Evolutionary conservation across 441 rosid genomes (phyloP), one percentile per base, ranked within the genome.

Genomic region (Adansonia madagascariensis): DNA sequence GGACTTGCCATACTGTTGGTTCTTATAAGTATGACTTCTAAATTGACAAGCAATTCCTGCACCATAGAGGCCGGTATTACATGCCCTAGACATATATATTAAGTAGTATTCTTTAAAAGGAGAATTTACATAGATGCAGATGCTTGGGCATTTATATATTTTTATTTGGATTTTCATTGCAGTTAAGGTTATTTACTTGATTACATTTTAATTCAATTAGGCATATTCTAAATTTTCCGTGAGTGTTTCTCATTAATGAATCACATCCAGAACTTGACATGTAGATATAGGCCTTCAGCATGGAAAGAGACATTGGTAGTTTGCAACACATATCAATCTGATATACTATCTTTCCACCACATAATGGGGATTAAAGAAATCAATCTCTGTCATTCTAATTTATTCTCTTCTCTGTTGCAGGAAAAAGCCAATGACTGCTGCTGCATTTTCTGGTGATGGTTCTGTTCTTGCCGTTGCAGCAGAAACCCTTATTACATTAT

Each of bases 381-480:
- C 22, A 22, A 14, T 22, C 62, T 52, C n/a, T 64, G n/a, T 74
- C 9, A 53, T 76, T 52, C 60, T 43, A 65, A 79, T 63, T 59
- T 12, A 46, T 78, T 74, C 20, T 73, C 53, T 80, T 59, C 70
- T 52, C 59, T 49, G 59, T 83, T 82, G 80, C 89, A 97, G 99
- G 77, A 97, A 88, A 82, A 93, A 81, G 84, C 94, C 95, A 31
- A 88, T 93, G 97, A 93, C 97, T 17, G 98, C 98, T 76, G 98
- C 97, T 78, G 80, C 97, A 50, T 97, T 97, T 87, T 97, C 99
- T 80, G 82, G 88, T 1, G 99, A 97, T 84, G 99, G 99, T 85
- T 88, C 98, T 75, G 95, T 97, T 80, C 93, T 97, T 11, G 98
- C 98, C 61, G 94, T 94, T 88, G 98, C 98, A 0, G 98, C 97